Base-by-base conservation (phyloP, 225 moss, liverwort and hornwort species). In the Neckera pumila region DNA sequence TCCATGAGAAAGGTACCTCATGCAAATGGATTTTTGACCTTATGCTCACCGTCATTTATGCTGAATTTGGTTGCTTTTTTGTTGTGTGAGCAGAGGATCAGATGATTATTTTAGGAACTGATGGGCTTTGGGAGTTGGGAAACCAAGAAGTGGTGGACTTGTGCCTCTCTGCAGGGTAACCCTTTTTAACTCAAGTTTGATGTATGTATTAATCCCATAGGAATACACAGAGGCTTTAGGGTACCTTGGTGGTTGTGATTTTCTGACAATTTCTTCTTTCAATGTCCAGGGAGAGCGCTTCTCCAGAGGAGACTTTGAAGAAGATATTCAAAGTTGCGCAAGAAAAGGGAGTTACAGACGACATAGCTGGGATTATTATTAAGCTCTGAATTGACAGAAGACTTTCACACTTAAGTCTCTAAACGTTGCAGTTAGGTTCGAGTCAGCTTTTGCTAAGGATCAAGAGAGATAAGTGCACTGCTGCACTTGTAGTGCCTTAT, bases 71-170 rank as follows among this genome's bases (percentile, higher is more conserved):
- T 53, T 63, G 42, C 63, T 36, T 47, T 28, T 76, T 58, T 26
- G 62, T 72, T 57, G 51, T 89, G 76, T 83, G 87, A 30, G 90
- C 95, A 98, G 98, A 97, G 86, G 97, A 98, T 88, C 92, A 98
- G 85, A 94, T 96, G 89, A 91, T 98, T 57, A 93, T 98, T 73
- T 76, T 98, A 87, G 98, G 94, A 89, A 97, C 95, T 43, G 98
- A 98, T 90, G 98, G 98, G 40, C 95, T 98, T 33, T 98, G 97
- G 97, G 97, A 98, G 89, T 86, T 97, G 82, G 92, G 96, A 64
- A 98, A 97, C 82, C 96, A 98, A 89, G 95, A 96, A 86, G 98
- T 93, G 76, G 95, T 95, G 79, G 93, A 96, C 84, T 76, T 96
- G 40, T 94, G 95, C 84, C 92, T 94, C 28, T 86, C 94, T 84